These are phyloP conservation scores for Hippophae gyantsensis DNA, from an alignment of 306 rosid genomes.

Conservation along the genomic window DNA sequence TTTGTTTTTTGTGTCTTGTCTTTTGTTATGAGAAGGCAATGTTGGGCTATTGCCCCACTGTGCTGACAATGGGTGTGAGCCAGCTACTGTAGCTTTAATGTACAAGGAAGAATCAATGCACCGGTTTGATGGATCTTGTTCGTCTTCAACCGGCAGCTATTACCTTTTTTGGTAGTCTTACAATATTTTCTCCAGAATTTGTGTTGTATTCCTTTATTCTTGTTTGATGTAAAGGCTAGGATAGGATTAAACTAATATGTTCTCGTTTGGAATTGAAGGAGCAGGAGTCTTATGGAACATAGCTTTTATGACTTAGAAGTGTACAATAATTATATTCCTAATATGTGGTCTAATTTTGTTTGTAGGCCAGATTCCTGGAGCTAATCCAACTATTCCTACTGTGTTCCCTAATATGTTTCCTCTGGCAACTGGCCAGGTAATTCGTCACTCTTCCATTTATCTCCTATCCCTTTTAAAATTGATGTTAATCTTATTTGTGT, in stretches of 20 bases:
- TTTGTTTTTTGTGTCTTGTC: conserved; percentile 93
- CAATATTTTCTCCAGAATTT: conserved; percentile 57
- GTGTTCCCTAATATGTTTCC: conserved; percentile 90
- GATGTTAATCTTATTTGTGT: not conserved
- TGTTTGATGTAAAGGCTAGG: conserved; percentile 28
- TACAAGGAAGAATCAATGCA: conserved; percentile 95
- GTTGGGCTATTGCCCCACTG: conserved; percentile 99
- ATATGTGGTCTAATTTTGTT: conserved; percentile 15
- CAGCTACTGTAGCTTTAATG: conserved; percentile 96
- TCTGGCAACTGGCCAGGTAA: conserved; percentile 74
- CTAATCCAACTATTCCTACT: conserved; percentile 72
- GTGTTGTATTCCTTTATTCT: conserved; percentile 34
- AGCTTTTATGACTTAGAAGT: conserved; percentile 7
- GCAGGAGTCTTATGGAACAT: conserved; percentile 20
- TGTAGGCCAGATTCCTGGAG: conserved; percentile 86
- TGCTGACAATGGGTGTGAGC: conserved; percentile 99
- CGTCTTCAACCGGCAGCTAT: conserved; percentile 84
- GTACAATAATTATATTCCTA: conserved; percentile 14
- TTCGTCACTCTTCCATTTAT: conserved; percentile 1
- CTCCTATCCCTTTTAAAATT: not conserved
- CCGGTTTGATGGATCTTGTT: conserved; percentile 98
- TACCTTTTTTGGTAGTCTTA: conserved; percentile 91
- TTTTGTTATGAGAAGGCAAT: conserved; percentile 95
- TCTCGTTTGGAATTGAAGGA: conserved; percentile 24
- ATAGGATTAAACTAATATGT: conserved; percentile 13